These are phyloP conservation scores for Coemansia sp. DNA, from an alignment of 192 early-diverging fungal species.

Conservation along the genomic window DNA sequence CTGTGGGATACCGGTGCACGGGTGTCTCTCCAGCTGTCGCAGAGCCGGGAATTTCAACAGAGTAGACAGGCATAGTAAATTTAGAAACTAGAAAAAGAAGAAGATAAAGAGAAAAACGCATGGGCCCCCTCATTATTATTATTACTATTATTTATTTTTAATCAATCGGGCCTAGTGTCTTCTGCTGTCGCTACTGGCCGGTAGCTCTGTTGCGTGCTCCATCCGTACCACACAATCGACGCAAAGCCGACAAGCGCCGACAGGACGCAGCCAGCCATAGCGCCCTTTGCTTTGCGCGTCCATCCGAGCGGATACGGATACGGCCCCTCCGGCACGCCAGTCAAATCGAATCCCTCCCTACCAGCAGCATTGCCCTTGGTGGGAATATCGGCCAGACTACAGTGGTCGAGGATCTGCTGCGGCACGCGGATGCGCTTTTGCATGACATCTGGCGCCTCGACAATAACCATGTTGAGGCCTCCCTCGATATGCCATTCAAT, in stretches of 20 bases:
- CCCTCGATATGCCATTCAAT: conserved; percentile 58
- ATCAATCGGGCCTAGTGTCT: background rate
- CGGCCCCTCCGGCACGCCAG: conserved; percentile 56
- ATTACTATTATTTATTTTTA: background rate
- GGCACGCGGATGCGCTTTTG: conserved; percentile 56
- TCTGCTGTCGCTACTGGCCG: conserved; percentile 5
- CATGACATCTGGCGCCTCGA: conserved; percentile 70
- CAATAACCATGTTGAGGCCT: conserved; percentile 67
- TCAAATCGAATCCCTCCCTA: conserved; percentile 62
- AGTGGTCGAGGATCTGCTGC: conserved; percentile 60
- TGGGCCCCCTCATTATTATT: no score
- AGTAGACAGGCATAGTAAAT: conserved; percentile 18
- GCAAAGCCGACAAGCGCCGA: conserved; percentile 70
- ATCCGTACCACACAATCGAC: conserved; percentile 73
- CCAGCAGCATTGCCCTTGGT: conserved; percentile 73
- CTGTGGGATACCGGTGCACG: conserved; percentile 30
- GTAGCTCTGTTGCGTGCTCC: conserved; percentile 33
- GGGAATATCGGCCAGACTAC: conserved; percentile 57
- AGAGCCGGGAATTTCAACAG: conserved; percentile 13
- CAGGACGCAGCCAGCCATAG: conserved; percentile 67
- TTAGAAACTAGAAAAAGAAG: background rate
- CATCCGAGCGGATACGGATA: conserved; percentile 57
- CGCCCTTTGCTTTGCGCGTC: conserved; percentile 65
- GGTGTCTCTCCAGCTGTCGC: conserved; percentile 20
- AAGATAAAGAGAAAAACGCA: background rate